A percentile compares a stretch with the other conserved stretches of the same genome.
Conservation (phyloP, 2,329 filamentous ascomycete genomes). For the Alternaria arborescens region DNA sequence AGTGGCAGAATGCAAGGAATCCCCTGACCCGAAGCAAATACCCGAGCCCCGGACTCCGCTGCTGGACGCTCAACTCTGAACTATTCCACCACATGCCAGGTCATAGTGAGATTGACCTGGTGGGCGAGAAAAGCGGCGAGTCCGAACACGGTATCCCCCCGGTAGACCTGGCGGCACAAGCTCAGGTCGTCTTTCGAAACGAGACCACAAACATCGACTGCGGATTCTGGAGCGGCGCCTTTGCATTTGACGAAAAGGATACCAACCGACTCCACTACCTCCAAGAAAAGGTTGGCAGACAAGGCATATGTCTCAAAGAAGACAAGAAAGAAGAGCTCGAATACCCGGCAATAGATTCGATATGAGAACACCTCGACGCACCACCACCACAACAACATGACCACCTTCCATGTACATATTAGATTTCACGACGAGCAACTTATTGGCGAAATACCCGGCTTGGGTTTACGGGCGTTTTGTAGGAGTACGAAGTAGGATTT, state of each 20-base stretch:
- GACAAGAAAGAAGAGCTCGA: conserved; percentile 22
- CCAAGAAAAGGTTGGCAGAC: conserved; percentile 48
- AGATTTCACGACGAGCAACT: conserved; percentile 15
- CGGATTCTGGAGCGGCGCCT: conserved; percentile 52
- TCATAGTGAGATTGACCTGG: conserved; percentile 49
- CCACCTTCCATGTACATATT: conserved; percentile 13
- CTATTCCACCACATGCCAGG: conserved; percentile 57
- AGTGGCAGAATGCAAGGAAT: conserved; percentile 30
- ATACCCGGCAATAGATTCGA: conserved; percentile 14
- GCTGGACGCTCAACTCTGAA: conserved; percentile 56
- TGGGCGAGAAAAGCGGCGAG: conserved; percentile 42
- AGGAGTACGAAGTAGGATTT: not conserved
- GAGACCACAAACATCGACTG: conserved; percentile 52
- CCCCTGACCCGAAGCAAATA: conserved; percentile 41
- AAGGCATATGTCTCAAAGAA: conserved; percentile 51
- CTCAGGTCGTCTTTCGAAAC: conserved; percentile 41
- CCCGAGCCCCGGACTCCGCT: conserved; percentile 48
- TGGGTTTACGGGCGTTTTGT: conserved; percentile 1
- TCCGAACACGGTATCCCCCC: conserved; percentile 41
- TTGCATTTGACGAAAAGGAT: conserved; percentile 47
- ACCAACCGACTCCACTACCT: conserved; percentile 43
- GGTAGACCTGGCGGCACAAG: conserved; percentile 46
- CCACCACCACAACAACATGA: not conserved
- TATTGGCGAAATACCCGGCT: conserved; percentile 1
- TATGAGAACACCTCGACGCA: conserved; percentile 8